These are phyloP conservation scores for Candida tropicalis DNA, from an alignment of 1,139 yeast species.

Conservation along the genomic window DNA sequence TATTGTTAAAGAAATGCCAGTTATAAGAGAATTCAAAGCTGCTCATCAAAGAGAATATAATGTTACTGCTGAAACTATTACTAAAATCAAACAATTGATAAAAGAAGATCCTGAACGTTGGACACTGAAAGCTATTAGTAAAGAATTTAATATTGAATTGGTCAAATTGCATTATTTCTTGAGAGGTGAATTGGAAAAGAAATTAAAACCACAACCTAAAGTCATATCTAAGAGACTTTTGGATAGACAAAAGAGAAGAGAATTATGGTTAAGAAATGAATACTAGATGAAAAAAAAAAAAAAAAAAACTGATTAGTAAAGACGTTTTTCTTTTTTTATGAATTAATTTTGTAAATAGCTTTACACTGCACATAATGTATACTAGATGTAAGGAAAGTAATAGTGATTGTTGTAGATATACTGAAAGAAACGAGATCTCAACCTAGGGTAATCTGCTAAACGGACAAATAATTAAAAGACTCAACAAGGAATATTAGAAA, in stretches of 20 bases:
- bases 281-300: constrained; percentile 22
- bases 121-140: constrained; percentile 70
- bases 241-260: constrained; percentile 59
- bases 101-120: constrained; percentile 60
- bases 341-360: constrained; percentile 4
- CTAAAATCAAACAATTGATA: constrained; percentile 65
- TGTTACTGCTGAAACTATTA: constrained; percentile 61
- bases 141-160: constrained; percentile 48
- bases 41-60: constrained; percentile 53
- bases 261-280: constrained; percentile 66
- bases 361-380: constrained; percentile 2
- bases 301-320: no score
- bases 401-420: not conserved
- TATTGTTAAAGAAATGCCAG: constrained; percentile 57
- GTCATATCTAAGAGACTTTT: constrained; percentile 8
- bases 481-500: no score
- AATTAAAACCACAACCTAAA: constrained; percentile 13
- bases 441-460: no score
- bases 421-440: no score
- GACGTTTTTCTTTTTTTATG: not conserved
- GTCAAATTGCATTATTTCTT: constrained; percentile 17
- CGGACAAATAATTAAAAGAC: no score
- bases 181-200: constrained; percentile 13
- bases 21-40: constrained; percentile 37
- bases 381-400: not conserved